Percentiles rank a stretch among this genome's conserved stretches.
phyloP scores from a whole-genome alignment of 2,329 filamentous ascomycete genomes.

The Aaosphaeria arxii region DNA sequence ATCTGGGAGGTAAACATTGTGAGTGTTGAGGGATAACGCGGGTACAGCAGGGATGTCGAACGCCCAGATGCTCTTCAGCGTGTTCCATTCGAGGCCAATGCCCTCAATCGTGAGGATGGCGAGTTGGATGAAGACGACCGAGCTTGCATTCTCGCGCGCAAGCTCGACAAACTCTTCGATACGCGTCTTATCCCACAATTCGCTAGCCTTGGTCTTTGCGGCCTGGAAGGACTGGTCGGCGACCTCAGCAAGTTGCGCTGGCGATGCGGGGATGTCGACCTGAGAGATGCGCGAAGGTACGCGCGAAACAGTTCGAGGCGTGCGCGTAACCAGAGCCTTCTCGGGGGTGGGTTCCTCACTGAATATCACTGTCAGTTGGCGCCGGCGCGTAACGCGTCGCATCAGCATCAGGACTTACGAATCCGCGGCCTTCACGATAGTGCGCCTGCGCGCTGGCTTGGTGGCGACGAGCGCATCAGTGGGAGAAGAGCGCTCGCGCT shows the following conservation, averaged over 20 bases:
- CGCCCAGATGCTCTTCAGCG: constrained; percentile 69
- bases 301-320: constrained; percentile 31
- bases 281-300: constrained; percentile 57
- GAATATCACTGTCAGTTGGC: constrained; percentile 18
- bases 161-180: constrained; percentile 64
- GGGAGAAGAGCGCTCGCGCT: constrained; percentile 41
- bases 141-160: constrained; percentile 68
- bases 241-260: constrained; percentile 57
- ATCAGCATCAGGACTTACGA: constrained; percentile 21
- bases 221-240: constrained; percentile 69
- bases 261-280: constrained; percentile 67
- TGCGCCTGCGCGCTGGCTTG: constrained; percentile 29
- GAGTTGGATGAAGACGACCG: constrained; percentile 52
- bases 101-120: constrained; percentile 60
- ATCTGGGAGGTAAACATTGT: constrained; percentile 71
- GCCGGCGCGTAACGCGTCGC: constrained; percentile 23
- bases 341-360: constrained; percentile 44
- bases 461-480: constrained; percentile 31
- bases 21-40: constrained; percentile 55
- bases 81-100: constrained; percentile 63
- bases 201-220: constrained; percentile 62
- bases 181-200: constrained; percentile 63
- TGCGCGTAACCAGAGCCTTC: constrained; percentile 45
- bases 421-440: constrained; percentile 29
- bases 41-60: constrained; percentile 67